phyloP scores from a whole-genome alignment of 345 rosid species.

The Noccaea caerulescens region DNA sequence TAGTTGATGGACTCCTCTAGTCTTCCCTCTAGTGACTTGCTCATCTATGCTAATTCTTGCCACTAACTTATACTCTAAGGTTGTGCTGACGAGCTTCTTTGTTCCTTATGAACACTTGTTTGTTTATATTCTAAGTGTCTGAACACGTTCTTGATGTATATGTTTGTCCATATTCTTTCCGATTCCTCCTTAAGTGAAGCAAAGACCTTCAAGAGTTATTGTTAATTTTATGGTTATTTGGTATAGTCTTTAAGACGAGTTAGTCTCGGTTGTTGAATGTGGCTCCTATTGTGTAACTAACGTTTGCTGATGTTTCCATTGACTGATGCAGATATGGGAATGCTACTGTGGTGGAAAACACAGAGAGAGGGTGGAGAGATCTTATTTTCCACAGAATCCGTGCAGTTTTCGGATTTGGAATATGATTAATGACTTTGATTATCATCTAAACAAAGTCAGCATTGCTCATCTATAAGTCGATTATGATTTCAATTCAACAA shows the following conservation, averaged over 20 bases:
- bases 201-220: background rate
- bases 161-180: background rate
- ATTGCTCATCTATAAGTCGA: conserved; percentile 28
- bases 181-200: background rate
- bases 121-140: background rate
- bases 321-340: conserved; percentile 80
- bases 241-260: conserved; percentile 5
- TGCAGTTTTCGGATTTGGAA: conserved; percentile 88
- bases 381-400: conserved; percentile 86
- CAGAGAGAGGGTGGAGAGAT: conserved; percentile 96
- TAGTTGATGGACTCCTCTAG: conserved; percentile 3
- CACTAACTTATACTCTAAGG: background rate
- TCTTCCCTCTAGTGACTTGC: background rate
- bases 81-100: background rate
- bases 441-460: conserved; percentile 27
- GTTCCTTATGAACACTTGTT: conserved; percentile 1
- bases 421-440: conserved; percentile 46
- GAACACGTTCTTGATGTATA: background rate
- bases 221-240: background rate
- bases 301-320: conserved; percentile 14
- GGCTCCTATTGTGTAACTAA: background rate
- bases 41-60: background rate
- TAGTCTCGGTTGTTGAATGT: background rate
- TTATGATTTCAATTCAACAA: conserved; percentile 29
- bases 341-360: conserved; percentile 92